A percentile compares a stretch with the other conserved stretches of the same genome.
These are phyloP conservation scores for Pythium insidiosum DNA, from an alignment of 352 stramenopile genomes.

Conservation along the genomic window DNA sequence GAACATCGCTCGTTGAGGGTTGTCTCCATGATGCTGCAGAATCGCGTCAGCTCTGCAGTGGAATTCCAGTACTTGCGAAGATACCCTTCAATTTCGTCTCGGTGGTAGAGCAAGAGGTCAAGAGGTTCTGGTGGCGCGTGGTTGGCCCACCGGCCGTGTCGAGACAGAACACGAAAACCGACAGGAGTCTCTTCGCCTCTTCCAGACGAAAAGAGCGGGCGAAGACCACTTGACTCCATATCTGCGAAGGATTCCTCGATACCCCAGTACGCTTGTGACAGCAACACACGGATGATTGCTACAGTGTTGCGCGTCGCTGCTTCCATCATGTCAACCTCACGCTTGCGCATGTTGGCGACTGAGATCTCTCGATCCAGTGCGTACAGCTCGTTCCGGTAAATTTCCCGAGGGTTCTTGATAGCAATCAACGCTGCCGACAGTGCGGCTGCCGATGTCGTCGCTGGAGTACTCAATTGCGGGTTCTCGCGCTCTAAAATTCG, in stretches of 20 bases:
- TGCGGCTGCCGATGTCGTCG: neutral
- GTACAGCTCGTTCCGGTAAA: slow-evolving; percentile 62
- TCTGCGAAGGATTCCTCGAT: slow-evolving; percentile 51
- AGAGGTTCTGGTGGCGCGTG: slow-evolving; percentile 39
- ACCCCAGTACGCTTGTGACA: slow-evolving; percentile 30
- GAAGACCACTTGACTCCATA: slow-evolving; percentile 26
- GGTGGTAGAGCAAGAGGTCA: slow-evolving; percentile 52
- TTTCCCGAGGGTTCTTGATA: slow-evolving; percentile 42
- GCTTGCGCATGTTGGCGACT: slow-evolving; percentile 32
- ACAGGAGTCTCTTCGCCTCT: slow-evolving; percentile 37
- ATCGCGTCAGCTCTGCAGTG: slow-evolving; percentile 23
- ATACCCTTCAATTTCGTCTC: slow-evolving; percentile 62
- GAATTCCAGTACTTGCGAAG: slow-evolving; percentile 48
- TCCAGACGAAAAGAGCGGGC: slow-evolving; percentile 29
- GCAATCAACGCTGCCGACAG: neutral
- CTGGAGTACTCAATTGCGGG: neutral
- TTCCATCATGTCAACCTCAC: slow-evolving; percentile 51
- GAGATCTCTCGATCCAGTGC: slow-evolving; percentile 36
- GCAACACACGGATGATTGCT: slow-evolving; percentile 38
- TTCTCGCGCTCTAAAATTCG: slow-evolving; percentile 47
- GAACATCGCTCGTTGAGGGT: slow-evolving; percentile 56
- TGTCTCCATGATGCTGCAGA: slow-evolving; percentile 46
- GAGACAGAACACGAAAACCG: slow-evolving; percentile 64
- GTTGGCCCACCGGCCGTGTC: slow-evolving; percentile 31
- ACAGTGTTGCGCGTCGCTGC: slow-evolving; percentile 56